Evolutionary conservation across 352 stramenopile genomes (phyloP), one percentile per base, ranked within the genome.

Genomic region (Phytophthora capsici): DNA sequence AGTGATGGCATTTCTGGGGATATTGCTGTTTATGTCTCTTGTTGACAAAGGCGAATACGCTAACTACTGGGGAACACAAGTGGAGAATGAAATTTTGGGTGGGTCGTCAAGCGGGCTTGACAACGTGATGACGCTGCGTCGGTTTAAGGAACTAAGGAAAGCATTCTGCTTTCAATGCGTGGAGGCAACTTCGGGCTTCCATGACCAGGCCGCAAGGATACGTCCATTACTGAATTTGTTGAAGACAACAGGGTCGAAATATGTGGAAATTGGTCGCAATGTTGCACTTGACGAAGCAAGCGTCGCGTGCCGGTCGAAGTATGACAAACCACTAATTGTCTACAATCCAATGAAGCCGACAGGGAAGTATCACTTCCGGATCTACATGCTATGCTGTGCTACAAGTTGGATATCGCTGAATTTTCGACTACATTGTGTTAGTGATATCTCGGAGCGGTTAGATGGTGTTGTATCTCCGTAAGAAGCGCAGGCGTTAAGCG

Each of bases 351-450:
- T 48, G 30, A 63, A 63, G 16, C 55, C 44, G 12, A 49, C 20
- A 2, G 70, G 66, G 0, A 70, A 75, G 51, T 75, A 68, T n/a
- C 71, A 75, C 43, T 73, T 78, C 37, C 56, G 60, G 47, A n/a
- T 78, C 8, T 75, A 75, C 55, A 59, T 63, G 51, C 20, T 57
- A 14, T 68, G 66, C 26, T 75, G 71, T n/a, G 23, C 65, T 19
- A 69, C 61, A 4, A 41, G 51, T 6, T 74, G 67, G 66, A 55
- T 79, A 1, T 51, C 57, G 0, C 13, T 77, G 1, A 71, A 59
- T 49, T 76, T n/a, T 56, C 47, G 63, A 20, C 45, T 79, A 2
- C 66, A 76, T n/a, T 67, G 72, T 13, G 3, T 14, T 0, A 73
- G 60, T 17, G 26, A 55, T 26, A 63, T 77, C n/a, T 25, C 67